phyloP scores from a whole-genome alignment of 306 rosid species.

The Fagus crenata region DNA sequence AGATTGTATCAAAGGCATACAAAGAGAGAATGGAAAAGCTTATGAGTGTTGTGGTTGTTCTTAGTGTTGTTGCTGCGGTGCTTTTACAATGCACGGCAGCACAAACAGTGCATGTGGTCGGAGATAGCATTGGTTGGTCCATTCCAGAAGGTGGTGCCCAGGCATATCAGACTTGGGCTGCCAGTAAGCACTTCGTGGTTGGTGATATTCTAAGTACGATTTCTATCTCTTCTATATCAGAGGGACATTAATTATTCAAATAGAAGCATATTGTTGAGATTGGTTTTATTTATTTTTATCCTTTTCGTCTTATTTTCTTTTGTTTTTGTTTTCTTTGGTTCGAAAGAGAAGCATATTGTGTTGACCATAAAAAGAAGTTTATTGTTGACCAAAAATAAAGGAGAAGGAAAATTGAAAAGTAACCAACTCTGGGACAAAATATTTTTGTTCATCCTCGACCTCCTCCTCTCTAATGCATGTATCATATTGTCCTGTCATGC shows the following conservation, averaged over 20 bases:
- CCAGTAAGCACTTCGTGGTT: conserved; percentile 6
- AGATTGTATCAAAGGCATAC: too few species aligned
- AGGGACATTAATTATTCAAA: background rate
- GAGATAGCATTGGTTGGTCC: conserved; percentile 35
- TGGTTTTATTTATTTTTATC: too few species aligned
- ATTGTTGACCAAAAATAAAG: too few species aligned
- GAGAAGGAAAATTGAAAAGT: too few species aligned
- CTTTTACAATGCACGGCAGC: conserved; percentile 22
- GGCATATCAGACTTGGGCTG: conserved; percentile 41
- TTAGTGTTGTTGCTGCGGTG: conserved; percentile 18
- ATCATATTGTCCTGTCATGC: background rate
- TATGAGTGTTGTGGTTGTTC: background rate
- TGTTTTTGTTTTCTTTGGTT: background rate
- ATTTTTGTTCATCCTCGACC: too few species aligned
- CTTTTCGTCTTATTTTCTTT: conserved; percentile 3
- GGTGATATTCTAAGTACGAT: conserved; percentile 33
- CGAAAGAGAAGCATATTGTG: too few species aligned
- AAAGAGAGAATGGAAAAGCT: background rate
- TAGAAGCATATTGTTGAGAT: background rate
- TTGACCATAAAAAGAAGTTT: too few species aligned
- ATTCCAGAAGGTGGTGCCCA: conserved; percentile 3
- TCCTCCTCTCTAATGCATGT: background rate
- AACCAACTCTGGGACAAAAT: too few species aligned
- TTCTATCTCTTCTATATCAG: background rate
- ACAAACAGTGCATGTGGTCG: conserved; percentile 34